Evolutionary conservation across 2,329 filamentous ascomycete species (phyloP), one percentile per base, ranked within the genome.

Genomic region (Aspergillus novoparasiticus): DNA sequence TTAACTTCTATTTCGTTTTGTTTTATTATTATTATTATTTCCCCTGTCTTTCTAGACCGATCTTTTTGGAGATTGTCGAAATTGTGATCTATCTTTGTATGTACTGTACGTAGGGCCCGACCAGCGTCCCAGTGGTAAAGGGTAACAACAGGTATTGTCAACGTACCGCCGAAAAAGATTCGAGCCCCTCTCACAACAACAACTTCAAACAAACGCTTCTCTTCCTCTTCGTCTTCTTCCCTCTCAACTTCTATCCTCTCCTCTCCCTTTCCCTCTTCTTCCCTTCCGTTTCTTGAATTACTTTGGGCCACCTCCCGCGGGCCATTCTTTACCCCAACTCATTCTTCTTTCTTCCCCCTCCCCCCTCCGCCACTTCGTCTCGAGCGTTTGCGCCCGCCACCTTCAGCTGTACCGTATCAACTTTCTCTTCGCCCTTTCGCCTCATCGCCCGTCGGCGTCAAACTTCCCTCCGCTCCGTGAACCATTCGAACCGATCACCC

Each of bases 401-500:
- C 11, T n/a, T 8, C 48, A 51, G n/a, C 48, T 51, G 16, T 10
- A n/a, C 28, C 48, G n/a, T 14, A 23, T 28, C 12, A 23, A 26
- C 19, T n/a, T 51, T 16, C 28, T 30, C 16, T 19, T 32, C 48
- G 48, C 28, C 48, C 19, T 6, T 51, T 51, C 28, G 28, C 48
- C 48, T 51, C 48, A 55, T 53, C 30, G 19, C 50, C n/a, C n/a
- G 39, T 11, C 21, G 32, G 21, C 51, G 11, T 19, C 51, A 34
- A 16, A 21, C 16, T 9, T 21, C 32, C 21, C n/a, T 14, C n/a
- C 61, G 62, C 53, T 55, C 54, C 48, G 63, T 62, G 64, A 57
- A 55, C 61, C 58, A 58, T 65, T 60, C 21, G 32, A 28, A 26
- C 9, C 39, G 8, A n/a, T 34, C 32, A 54, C 41, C 39, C 39